Evolutionary conservation across 352 stramenopile genomes (phyloP), one percentile per base, ranked within the genome.

Genomic region (Phytophthora pseudosyringae): DNA sequence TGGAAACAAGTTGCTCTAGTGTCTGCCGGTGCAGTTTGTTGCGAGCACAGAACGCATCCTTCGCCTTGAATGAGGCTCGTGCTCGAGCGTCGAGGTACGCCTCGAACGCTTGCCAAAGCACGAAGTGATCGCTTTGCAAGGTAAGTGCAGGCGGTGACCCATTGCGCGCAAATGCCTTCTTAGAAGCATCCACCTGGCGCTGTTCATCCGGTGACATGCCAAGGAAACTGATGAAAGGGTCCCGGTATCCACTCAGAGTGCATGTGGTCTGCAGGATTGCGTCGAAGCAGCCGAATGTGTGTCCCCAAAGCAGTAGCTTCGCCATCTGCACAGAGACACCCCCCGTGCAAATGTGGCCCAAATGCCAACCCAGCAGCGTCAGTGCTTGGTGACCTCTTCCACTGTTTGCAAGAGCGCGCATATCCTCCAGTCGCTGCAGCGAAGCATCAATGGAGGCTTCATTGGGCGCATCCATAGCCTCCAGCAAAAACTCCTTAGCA

Each of bases 381-480:
- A 92, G 56, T 25, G 43, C 43, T 11, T 62, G 52, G 13, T 57
- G 33, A 0, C 48, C 66, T 3, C 62, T 69, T 40, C 61, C 49
- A 32, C 50, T 62, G n/a, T 54, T 50, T 18, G 73, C 73, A 9
- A 95, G 67, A 6, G 86, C 86, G 8, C 86, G 82, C 64, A 98
- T 93, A 32, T 87, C 76, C 45, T 83, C 68, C 16, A 98, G 71
- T 1, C 96, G 78, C 31, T 96, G 84, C 11, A 99, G 72, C 13
- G 95, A 93, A 44, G 90, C 93, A 51, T 97, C 83, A 35, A 99
- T 95, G 4, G 90, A 81, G 3, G 90, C 82, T n/a, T 91, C 80
- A 10, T 82, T 91, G 0, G 97, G 97, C 13, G 97, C 91, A 55
- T 99, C 89, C 54, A 99, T 90, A 9, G 95, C 97, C 31, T 97